A percentile compares a stretch with the other conserved stretches of the same genome.
phyloP scores from a whole-genome alignment of 768 basidiomycete species.

The Gelatoporia subvermispora region DNA sequence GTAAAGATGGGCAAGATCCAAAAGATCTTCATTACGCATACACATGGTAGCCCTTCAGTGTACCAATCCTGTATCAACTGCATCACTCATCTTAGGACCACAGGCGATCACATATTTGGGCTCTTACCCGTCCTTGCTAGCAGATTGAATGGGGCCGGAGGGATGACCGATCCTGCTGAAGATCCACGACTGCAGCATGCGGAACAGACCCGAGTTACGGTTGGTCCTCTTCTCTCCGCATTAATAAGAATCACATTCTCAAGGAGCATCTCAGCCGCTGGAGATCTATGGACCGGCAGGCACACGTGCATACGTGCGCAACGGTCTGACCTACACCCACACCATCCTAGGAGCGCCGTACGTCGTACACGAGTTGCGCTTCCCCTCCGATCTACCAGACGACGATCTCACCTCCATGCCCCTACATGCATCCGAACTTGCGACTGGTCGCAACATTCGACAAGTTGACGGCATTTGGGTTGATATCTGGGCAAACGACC shows the following conservation, averaged over 20 bases:
- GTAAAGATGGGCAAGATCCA: conserved; percentile 78
- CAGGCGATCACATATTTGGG: conserved; percentile 83
- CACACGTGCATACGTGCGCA: conserved; percentile 75
- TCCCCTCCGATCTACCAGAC: conserved; percentile 49
- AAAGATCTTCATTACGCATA: conserved; percentile 87
- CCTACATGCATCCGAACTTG: conserved; percentile 49
- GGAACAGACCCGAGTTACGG: conserved; percentile 1
- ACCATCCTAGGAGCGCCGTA: conserved; percentile 63
- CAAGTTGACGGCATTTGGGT: conserved; percentile 60
- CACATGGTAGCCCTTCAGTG: conserved; percentile 54
- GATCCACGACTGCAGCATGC: conserved; percentile 44
- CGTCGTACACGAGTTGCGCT: conserved; percentile 79
- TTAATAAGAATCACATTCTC: neutral
- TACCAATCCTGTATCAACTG: too few species aligned
- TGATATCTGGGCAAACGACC: conserved; percentile 52
- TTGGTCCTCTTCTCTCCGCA: conserved; percentile 1
- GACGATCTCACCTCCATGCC: conserved; percentile 47
- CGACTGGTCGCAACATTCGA: conserved; percentile 57
- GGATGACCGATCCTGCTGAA: conserved; percentile 48
- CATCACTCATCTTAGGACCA: conserved; percentile 1
- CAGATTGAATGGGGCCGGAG: conserved; percentile 71
- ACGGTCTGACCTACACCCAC: conserved; percentile 61
- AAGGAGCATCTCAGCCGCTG: conserved; percentile 40
- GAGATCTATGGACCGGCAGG: conserved; percentile 88
- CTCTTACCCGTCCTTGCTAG: conserved; percentile 64